These are phyloP conservation scores for Tolypocladium tundrense DNA, from an alignment of 2,329 filamentous ascomycete genomes.

Conservation along the genomic window DNA sequence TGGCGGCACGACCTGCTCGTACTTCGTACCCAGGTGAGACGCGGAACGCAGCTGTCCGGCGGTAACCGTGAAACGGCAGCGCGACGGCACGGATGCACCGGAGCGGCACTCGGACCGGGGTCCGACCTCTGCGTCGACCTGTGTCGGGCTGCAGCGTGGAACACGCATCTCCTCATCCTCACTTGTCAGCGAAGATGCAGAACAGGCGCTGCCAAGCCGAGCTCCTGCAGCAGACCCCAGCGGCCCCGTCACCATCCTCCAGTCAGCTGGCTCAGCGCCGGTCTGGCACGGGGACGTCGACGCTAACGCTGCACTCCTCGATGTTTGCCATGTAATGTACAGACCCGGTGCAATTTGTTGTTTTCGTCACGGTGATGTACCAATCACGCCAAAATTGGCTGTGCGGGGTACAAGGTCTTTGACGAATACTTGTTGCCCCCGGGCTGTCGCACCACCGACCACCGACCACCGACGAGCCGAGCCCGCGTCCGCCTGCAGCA, in stretches of 20 bases:
- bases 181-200: neutral
- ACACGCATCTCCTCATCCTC: neutral
- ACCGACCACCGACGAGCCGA: neutral
- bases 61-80: neutral
- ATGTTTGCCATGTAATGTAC: neutral
- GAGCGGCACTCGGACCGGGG: neutral
- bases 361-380: no score
- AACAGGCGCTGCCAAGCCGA: no score
- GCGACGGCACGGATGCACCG: neutral
- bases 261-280: neutral
- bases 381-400: no score
- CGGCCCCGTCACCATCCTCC: neutral
- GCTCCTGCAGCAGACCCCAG: neutral
- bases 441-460: neutral
- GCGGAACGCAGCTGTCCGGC: neutral
- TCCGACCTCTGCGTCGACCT: neutral
- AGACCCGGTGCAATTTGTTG: no score
- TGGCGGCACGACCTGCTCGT: neutral
- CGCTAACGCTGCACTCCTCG: neutral
- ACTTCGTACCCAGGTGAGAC: neutral
- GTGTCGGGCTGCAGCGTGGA: neutral
- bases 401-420: no score
- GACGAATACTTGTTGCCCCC: no score
- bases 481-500: neutral
- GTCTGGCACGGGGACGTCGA: neutral